Evolutionary conservation across 148 eudicot species (phyloP).

Genomic region (Salicornia ramosissima): DNA sequence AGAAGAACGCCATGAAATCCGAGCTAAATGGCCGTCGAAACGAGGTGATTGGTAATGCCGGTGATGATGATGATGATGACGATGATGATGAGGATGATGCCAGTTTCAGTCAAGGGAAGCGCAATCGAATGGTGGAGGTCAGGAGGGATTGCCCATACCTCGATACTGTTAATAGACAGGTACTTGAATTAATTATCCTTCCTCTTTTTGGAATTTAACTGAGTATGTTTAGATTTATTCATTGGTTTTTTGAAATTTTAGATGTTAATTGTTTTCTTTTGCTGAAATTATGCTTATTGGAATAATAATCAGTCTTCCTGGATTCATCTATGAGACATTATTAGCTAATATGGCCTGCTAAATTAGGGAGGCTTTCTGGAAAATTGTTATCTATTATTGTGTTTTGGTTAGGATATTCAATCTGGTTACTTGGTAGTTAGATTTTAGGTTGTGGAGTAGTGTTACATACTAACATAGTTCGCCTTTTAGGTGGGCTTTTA

Average conservation of each 20-base stretch:
- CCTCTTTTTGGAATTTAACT: neutral
- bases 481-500: too few species aligned
- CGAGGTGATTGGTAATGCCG: constrained; percentile 27
- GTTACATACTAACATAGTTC: too few species aligned
- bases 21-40: constrained; percentile 22
- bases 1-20: constrained; percentile 7
- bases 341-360: neutral
- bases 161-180: constrained; percentile 97
- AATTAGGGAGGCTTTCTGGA: neutral
- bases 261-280: neutral
- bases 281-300: neutral
- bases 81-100: constrained; percentile 36
- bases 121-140: constrained; percentile 45
- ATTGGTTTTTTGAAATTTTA: neutral
- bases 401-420: neutral
- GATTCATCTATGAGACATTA: neutral
- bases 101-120: constrained; percentile 30
- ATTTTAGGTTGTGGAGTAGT: neutral
- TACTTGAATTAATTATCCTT: constrained; percentile 14
- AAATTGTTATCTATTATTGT: neutral
- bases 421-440: neutral
- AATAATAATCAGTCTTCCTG: neutral
- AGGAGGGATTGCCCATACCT: constrained; percentile 90
- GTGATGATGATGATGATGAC: constrained; percentile 33
- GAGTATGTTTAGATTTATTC: neutral